Evolutionary conservation across 2,329 filamentous ascomycete genomes (phyloP).

Genomic region (Plenodomus lindquistii): DNA sequence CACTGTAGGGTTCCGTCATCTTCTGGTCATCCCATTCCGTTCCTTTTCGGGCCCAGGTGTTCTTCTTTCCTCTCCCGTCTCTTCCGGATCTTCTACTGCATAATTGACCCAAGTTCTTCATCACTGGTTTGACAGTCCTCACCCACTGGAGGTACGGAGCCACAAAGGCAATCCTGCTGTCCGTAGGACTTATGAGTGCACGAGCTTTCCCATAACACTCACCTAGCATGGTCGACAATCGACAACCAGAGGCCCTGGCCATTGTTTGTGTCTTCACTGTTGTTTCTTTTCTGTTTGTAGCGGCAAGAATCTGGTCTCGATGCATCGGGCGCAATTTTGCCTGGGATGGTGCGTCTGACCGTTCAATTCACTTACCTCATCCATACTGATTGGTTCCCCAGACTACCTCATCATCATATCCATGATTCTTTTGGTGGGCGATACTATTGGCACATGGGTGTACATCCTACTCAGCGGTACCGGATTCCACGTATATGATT

Average conservation of each 20-base stretch:
- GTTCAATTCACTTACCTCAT: background rate
- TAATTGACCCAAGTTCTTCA: background rate
- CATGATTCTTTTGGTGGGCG: constrained; percentile 25
- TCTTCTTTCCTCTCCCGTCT: background rate
- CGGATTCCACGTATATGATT: constrained; percentile 37
- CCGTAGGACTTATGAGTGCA: constrained; percentile 1
- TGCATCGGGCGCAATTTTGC: constrained; percentile 36
- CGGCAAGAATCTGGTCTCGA: constrained; percentile 30
- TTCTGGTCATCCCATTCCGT: background rate
- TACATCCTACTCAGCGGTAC: constrained; percentile 38
- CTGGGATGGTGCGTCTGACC: constrained; percentile 25
- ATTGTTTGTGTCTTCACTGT: constrained; percentile 34
- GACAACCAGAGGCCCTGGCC: constrained; percentile 31
- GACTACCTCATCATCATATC: constrained; percentile 35
- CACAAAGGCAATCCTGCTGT: background rate
- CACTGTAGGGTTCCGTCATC: background rate
- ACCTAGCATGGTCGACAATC: constrained; percentile 28
- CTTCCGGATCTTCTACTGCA: background rate
- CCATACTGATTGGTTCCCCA: background rate
- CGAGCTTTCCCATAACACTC: background rate
- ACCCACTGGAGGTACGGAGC: background rate
- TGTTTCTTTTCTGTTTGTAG: constrained; percentile 33
- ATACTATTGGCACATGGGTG: constrained; percentile 29
- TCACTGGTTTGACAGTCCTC: background rate
- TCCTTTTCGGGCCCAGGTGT: background rate